Evolutionary conservation across 768 basidiomycete genomes (phyloP).

Genomic region (Suillus spraguei): DNA sequence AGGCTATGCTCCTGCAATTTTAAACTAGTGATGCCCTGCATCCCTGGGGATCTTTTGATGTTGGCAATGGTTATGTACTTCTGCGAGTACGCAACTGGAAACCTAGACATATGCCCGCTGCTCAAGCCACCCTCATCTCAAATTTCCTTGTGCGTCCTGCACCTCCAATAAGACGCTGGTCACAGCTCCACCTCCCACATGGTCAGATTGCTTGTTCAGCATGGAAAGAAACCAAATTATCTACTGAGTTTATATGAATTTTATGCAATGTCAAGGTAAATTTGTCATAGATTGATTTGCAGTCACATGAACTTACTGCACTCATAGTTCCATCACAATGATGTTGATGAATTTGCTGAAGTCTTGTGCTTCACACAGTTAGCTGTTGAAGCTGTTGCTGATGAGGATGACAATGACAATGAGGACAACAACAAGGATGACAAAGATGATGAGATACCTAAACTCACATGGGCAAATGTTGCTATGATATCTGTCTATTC

Average conservation of each 20-base stretch:
- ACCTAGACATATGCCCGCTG: too few species aligned
- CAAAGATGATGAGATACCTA: background rate
- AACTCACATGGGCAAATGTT: background rate
- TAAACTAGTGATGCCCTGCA: background rate
- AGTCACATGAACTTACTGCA: background rate
- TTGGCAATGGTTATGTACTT: background rate
- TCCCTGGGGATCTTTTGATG: background rate
- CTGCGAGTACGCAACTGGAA: too few species aligned
- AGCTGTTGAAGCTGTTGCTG: background rate
- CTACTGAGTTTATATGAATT: constrained; percentile 24
- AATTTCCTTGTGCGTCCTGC: background rate
- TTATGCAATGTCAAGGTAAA: constrained; percentile 38
- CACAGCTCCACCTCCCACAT: constrained; percentile 24
- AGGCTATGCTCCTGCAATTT: constrained; percentile 17
- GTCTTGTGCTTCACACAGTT: background rate
- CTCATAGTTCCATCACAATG: background rate
- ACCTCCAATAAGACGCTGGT: constrained; percentile 17
- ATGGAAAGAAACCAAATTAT: constrained; percentile 28
- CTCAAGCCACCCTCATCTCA: background rate
- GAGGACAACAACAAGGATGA: background rate
- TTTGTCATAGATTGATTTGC: background rate
- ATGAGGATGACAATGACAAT: too few species aligned
- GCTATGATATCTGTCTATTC: background rate
- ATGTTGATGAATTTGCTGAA: background rate
- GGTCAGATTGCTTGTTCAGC: constrained; percentile 23